Base-by-base conservation (phyloP, 805 yeast genomes). In the Pichia sporocuriosa region DNA sequence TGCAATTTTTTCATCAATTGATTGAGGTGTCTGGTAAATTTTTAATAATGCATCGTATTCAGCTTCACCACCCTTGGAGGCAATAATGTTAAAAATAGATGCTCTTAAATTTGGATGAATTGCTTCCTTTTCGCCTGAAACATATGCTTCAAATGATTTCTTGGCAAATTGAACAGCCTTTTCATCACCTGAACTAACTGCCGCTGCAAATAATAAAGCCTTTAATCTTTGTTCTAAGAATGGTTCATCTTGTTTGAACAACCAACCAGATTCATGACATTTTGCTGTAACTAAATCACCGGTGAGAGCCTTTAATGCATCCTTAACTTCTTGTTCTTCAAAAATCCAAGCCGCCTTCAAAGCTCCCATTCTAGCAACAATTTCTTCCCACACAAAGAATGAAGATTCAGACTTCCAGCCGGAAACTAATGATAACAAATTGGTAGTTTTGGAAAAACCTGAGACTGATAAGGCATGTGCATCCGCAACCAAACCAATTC, bases 231-330 rank as follows among this genome's bases (percentile, higher is more conserved):
- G 63, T 5, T 59, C 65, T 37, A 59, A 62, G 56, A 58, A 57
- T 13, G 63, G 45, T 34, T 90, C 97, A 36, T 82, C 77, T 11
- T 95, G 94, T 48, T 85, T 76, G 54, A 81, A 90, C 13, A 83
- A 75, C 68, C 88, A 96, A n/a, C 93, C 84, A 22, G 82, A 72
- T 22, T 75, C 79, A 57, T 59, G 59, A 23, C 53, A 48, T 37
- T 51, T 58, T 7, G 44, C 53, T 19, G 50, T 21, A 19, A 58
- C 62, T 31, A 59, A 43, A 6, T 51, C 57, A 36, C 45, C 59
- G 41, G 53, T 54, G 40, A 73, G 68, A 4, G 52, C 46, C 11
- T 56, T 57, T 40, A 71, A 57, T 6, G 60, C 62, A 13, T 52
- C 39, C 15, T 55, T 54, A 15, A 63, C 50, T 16, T 53, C 50